A percentile compares a stretch with the other conserved stretches of the same genome.
Evolutionary conservation across 2,329 filamentous ascomycete genomes (phyloP).

Genomic region (Pseudogymnoascus sp.): DNA sequence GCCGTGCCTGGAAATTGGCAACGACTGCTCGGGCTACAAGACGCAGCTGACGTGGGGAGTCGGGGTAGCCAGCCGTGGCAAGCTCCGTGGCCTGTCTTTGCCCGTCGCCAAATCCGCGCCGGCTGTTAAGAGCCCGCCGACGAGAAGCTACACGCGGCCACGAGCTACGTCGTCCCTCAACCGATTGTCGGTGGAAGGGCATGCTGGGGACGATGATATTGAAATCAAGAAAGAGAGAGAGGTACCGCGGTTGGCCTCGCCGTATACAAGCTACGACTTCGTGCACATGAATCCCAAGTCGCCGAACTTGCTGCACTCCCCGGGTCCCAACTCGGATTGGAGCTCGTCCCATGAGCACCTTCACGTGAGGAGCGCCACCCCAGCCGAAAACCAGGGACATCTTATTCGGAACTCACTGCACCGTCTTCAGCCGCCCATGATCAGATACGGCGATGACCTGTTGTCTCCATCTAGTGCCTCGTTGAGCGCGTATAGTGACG

Average conservation of each 20-base stretch:
- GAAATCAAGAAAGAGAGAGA: conserved; percentile 25
- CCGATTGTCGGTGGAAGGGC: conserved; percentile 13
- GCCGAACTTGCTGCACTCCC: conserved; percentile 21
- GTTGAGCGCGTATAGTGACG: conserved; percentile 42
- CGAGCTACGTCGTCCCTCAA: conserved; percentile 23
- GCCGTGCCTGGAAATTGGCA: conserved; percentile 82
- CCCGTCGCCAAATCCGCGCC: conserved; percentile 53
- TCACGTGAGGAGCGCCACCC: conserved; percentile 14
- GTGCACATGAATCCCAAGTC: conserved; percentile 30
- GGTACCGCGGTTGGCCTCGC: conserved; percentile 13
- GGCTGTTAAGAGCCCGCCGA: conserved; percentile 29
- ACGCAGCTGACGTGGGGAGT: conserved; percentile 96
- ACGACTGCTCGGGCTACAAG: conserved; percentile 93
- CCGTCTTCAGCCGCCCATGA: conserved; percentile 38
- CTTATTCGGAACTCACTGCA: conserved; percentile 43
- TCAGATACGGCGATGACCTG: conserved; percentile 27
- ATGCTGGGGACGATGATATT: conserved; percentile 19
- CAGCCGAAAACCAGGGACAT: conserved; percentile 24
- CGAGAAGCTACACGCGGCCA: conserved; percentile 16
- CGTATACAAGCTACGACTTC: conserved; percentile 31
- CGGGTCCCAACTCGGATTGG: conserved; percentile 21
- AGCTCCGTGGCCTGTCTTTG: conserved; percentile 80
- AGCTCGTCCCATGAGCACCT: conserved; percentile 23
- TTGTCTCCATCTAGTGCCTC: conserved; percentile 36
- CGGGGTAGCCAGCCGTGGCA: conserved; percentile 89